Conservation (phyloP, 495 filamentous ascomycete genomes). For the Amphirosellinia nigrospora region DNA sequence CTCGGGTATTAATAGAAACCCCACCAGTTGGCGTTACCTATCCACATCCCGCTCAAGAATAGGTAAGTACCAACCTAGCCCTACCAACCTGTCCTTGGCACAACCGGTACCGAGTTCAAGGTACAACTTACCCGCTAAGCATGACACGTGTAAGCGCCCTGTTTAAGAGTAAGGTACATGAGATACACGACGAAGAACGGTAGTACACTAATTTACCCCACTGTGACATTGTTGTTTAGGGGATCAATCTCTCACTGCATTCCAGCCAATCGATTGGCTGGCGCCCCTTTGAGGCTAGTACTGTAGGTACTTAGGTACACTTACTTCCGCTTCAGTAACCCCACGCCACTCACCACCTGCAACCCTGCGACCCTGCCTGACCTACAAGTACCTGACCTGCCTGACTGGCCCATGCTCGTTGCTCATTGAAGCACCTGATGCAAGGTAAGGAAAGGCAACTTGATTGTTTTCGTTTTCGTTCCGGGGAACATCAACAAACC, state of each 20-base stretch:
- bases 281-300: constrained; percentile 21
- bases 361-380: constrained; percentile 10
- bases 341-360: constrained; percentile 4
- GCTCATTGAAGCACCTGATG: not conserved
- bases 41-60: constrained; percentile 6
- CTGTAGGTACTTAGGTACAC: too few species aligned
- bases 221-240: constrained; percentile 25
- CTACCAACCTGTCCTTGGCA: constrained; percentile 4
- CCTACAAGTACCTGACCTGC: not conserved
- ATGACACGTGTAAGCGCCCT: constrained; percentile 12
- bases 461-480: too few species aligned
- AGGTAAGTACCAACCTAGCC: constrained; percentile 9
- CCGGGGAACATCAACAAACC: constrained; percentile 34
- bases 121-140: not conserved
- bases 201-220: constrained; percentile 10
- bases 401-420: not conserved
- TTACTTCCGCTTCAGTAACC: constrained; percentile 16
- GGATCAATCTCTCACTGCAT: constrained; percentile 33
- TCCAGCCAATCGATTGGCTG: constrained; percentile 34
- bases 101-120: not conserved
- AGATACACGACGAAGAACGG: too few species aligned
- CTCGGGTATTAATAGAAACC: constrained; percentile 15
- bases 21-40: constrained; percentile 15
- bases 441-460: not conserved
- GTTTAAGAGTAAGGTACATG: not conserved